Evolutionary conservation across 768 basidiomycete species (phyloP).

Genomic region (Phylloporus sp.): DNA sequence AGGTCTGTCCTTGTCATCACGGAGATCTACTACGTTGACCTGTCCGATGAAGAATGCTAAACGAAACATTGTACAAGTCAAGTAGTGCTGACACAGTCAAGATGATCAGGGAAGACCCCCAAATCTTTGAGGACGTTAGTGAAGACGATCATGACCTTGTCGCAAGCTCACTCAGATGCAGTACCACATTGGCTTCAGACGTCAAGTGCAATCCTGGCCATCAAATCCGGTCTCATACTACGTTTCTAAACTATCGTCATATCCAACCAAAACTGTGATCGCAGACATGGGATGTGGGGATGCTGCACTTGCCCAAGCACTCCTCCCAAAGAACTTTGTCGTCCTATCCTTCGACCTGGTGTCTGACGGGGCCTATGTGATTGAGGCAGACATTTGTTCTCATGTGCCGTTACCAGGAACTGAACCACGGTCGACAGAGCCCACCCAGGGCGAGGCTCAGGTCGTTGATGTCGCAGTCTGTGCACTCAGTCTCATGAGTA

Average conservation of each 20-base stretch:
- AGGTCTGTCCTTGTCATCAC: conserved; percentile 41
- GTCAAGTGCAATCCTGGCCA: conserved; percentile 91
- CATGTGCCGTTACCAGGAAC: conserved; percentile 84
- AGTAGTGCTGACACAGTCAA: conserved; percentile 67
- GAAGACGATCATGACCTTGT: conserved; percentile 5
- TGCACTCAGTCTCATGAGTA: conserved; percentile 94
- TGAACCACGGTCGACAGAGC: conserved; percentile 39
- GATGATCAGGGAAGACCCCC: conserved; percentile 83
- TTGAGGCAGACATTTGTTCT: conserved; percentile 86
- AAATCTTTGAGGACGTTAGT: conserved; percentile 76
- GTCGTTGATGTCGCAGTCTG: conserved; percentile 91
- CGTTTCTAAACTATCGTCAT: conserved; percentile 57
- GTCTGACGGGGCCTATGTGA: conserved; percentile 68
- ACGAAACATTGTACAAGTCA: conserved; percentile 89
- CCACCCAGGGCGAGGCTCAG: conserved; percentile 56
- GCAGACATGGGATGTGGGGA: conserved; percentile 97
- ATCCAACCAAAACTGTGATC: conserved; percentile 67
- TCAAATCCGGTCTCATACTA: conserved; percentile 89
- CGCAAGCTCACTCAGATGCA: conserved; percentile 32
- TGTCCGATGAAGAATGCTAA: conserved; percentile 62
- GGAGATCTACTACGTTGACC: conserved; percentile 7
- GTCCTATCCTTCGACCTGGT: conserved; percentile 82
- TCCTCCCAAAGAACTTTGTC: conserved; percentile 63
- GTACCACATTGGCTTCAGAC: conserved; percentile 93
- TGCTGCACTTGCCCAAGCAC: conserved; percentile 74